Conservation (phyloP, 2,329 filamentous ascomycete species). For the Aspergillus flavus region DNA sequence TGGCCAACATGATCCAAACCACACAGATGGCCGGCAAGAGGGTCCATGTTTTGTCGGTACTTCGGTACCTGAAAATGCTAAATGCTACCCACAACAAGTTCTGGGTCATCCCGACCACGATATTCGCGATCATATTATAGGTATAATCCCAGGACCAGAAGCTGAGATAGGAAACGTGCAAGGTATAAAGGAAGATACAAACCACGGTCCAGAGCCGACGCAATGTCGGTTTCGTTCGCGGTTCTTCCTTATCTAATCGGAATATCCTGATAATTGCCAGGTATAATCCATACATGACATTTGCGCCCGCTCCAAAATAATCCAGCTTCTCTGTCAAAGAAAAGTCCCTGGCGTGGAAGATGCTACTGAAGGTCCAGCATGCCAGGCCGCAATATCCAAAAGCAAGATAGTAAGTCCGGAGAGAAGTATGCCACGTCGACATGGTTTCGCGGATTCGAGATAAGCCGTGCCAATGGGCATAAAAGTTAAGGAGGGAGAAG, state of each 20-base stretch:
- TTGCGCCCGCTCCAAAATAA: constrained; percentile 91
- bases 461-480: constrained; percentile 80
- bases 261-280: constrained; percentile 82
- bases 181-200: constrained; percentile 70
- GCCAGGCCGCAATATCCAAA: constrained; percentile 81
- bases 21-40: constrained; percentile 89
- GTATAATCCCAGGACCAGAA: constrained; percentile 91
- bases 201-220: constrained; percentile 74
- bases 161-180: constrained; percentile 82
- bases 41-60: constrained; percentile 71
- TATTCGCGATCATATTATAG: constrained; percentile 97
- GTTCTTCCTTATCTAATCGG: constrained; percentile 67
- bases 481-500: constrained; percentile 89
- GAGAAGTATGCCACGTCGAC: constrained; percentile 66
- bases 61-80: constrained; percentile 72
- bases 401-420: constrained; percentile 77
- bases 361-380: constrained; percentile 84
- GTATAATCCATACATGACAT: constrained; percentile 88
- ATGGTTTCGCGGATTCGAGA: constrained; percentile 69
- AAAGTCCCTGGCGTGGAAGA: constrained; percentile 93
- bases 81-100: constrained; percentile 87
- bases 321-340: constrained; percentile 86
- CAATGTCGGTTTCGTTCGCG: constrained; percentile 54
- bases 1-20: constrained; percentile 86
- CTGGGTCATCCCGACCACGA: constrained; percentile 75